Base-by-base conservation (phyloP, 2,329 filamentous ascomycete species). In the Emergomyces pasteurianus region DNA sequence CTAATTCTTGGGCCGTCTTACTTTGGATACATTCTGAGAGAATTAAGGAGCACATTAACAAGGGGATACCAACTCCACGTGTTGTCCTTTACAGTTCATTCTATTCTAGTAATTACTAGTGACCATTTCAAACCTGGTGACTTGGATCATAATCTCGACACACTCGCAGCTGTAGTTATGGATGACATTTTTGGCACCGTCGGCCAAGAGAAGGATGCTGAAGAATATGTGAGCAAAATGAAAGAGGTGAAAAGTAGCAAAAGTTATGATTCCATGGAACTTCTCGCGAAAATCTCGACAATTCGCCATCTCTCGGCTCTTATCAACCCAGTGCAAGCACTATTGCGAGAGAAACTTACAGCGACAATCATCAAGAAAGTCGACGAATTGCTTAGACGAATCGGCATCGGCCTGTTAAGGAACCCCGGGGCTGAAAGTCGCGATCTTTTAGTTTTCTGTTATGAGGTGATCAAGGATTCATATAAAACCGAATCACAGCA, bases 161-260 rank as follows among this genome's bases (percentile, higher is more conserved):
- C 87, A 12, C 85, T 97, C 50, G 86, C 95, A 53, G 82, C 84
- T 1, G 84, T 99, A 50, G 87, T 97, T 65, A 94, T 99, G 89
- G 94, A 99, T 69, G 95, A 99, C 71, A 94, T 95, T 14, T 99
- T 99, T 70, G 95, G 95, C 36, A 84, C 86, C 6, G 88, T 88
- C 40, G 94, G 94, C 1, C 89, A 96, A 75, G 92, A 99, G 71
- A 99, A 99, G 74, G 94, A 99, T 68, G 92, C 92, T 0, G 91
- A 96, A 67, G 94, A 92, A 59, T 99, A 99, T 72, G 87, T 88
- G 60, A 96, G 86, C 71, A 89, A 92, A 74, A 96, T 95, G 87
- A 96, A 95, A 74, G 94, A 99, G 75, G 87, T 99, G 61, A 97
- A 96, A 78, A 94, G 89, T 74, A 96, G 89, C 79, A 99, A 97